phyloP scores from a whole-genome alignment of 768 basidiomycete species.

The Suillus americanus region DNA sequence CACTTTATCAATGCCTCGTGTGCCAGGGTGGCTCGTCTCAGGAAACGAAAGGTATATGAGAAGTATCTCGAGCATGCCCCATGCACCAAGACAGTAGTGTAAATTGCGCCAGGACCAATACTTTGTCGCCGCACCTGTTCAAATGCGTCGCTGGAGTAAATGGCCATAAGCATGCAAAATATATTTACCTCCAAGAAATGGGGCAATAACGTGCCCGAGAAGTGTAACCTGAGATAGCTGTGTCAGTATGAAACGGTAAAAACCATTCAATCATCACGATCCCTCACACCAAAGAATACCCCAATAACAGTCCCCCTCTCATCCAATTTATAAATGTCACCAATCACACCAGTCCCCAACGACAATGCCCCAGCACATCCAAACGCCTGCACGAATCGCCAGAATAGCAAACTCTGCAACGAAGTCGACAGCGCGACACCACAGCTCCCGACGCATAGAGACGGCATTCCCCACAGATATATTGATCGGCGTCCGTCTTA shows the following conservation, averaged over 20 bases:
- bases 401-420: slow-evolving; percentile 51
- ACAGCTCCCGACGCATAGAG: slow-evolving; percentile 57
- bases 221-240: too few species aligned
- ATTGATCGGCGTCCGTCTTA: slow-evolving; percentile 29
- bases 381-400: slow-evolving; percentile 64
- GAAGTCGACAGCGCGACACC: slow-evolving; percentile 52
- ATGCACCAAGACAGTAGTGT: slow-evolving; percentile 45
- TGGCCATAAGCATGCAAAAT: neutral
- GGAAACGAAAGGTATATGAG: slow-evolving; percentile 51
- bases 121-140: slow-evolving; percentile 46
- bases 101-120: slow-evolving; percentile 68
- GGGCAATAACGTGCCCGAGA: too few species aligned
- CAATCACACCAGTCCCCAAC: slow-evolving; percentile 50
- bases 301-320: too few species aligned
- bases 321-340: too few species aligned
- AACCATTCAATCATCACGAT: too few species aligned
- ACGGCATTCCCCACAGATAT: slow-evolving; percentile 59
- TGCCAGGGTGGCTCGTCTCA: slow-evolving; percentile 65
- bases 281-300: too few species aligned
- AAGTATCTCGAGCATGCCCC: slow-evolving; percentile 40
- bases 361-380: slow-evolving; percentile 57
- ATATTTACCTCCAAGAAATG: too few species aligned
- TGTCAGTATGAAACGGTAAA: too few species aligned
- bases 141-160: neutral
- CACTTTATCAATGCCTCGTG: slow-evolving; percentile 52